Evolutionary conservation across 495 filamentous ascomycete species (phyloP).

Genomic region (Articulospora tetracladia): DNA sequence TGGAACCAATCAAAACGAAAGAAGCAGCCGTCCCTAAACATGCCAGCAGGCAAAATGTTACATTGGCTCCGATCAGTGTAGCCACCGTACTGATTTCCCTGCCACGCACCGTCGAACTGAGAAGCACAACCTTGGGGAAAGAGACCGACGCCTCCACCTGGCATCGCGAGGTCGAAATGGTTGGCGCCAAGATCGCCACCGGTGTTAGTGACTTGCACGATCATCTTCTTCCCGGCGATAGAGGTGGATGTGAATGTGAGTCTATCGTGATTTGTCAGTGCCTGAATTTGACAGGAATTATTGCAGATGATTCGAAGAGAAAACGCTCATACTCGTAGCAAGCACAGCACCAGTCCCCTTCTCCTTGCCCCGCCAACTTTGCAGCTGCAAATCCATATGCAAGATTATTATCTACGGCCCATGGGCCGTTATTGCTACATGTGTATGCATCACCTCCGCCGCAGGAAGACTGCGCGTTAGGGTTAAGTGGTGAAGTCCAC

Average conservation of each 20-base stretch:
- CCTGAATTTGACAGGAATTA: too few species aligned
- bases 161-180: conserved; percentile 47
- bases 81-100: conserved; percentile 61
- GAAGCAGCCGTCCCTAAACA: conserved; percentile 55
- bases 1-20: conserved; percentile 66
- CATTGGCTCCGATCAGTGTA: conserved; percentile 45
- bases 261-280: conserved; percentile 26
- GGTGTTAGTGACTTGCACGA: conserved; percentile 59
- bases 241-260: conserved; percentile 58
- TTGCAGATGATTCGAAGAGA: too few species aligned
- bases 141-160: conserved; percentile 59
- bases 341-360: conserved; percentile 3
- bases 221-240: conserved; percentile 53
- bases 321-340: conserved; percentile 38
- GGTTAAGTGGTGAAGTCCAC: background rate
- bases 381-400: conserved; percentile 3
- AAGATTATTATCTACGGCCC: background rate
- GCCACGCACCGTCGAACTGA: conserved; percentile 52
- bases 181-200: conserved; percentile 33
- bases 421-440: background rate
- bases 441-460: background rate
- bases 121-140: conserved; percentile 53
- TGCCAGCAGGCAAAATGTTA: conserved; percentile 24
- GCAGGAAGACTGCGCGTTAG: background rate
- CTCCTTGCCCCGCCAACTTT: background rate